Evolutionary conservation across 495 filamentous ascomycete species (phyloP).

Genomic region (Podospora pseudoanserina): DNA sequence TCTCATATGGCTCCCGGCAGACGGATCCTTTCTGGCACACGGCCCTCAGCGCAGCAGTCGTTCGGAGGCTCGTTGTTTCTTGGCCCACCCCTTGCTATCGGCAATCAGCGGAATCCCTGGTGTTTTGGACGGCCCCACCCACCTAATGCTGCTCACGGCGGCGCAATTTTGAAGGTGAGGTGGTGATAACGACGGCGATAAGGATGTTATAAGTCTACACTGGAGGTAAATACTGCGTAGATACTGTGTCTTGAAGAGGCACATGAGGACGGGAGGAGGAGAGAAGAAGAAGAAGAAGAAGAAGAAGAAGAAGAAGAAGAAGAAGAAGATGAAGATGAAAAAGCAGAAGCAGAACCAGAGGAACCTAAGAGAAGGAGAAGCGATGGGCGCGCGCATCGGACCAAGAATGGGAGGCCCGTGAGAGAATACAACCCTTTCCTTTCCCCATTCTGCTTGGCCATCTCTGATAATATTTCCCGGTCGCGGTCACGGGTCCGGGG

Average conservation of each 20-base stretch:
- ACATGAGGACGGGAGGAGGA: no score
- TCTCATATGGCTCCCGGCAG: slow-evolving; percentile 8
- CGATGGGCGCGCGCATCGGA: neutral
- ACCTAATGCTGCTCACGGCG: slow-evolving; percentile 16
- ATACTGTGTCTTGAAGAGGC: no score
- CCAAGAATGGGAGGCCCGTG: neutral
- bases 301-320: neutral
- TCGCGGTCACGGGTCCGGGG: neutral
- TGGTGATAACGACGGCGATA: neutral
- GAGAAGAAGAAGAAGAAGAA: neutral
- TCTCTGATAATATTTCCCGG: slow-evolving; percentile 11
- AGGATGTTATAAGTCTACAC: neutral
- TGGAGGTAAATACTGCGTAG: no score
- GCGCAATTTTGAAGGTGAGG: slow-evolving; percentile 12
- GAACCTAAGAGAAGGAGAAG: neutral
- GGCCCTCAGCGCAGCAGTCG: neutral
- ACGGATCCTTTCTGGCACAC: neutral
- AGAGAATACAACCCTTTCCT: neutral
- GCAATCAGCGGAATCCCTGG: slow-evolving; percentile 26
- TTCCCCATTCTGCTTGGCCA: neutral
- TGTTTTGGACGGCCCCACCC: slow-evolving; percentile 19
- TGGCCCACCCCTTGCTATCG: slow-evolving; percentile 15
- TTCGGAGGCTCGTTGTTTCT: neutral
- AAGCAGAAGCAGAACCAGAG: neutral
- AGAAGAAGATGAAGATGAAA: neutral